Evolutionary conservation across 345 rosid species (phyloP).

Genomic region (Brassica nigra): DNA sequence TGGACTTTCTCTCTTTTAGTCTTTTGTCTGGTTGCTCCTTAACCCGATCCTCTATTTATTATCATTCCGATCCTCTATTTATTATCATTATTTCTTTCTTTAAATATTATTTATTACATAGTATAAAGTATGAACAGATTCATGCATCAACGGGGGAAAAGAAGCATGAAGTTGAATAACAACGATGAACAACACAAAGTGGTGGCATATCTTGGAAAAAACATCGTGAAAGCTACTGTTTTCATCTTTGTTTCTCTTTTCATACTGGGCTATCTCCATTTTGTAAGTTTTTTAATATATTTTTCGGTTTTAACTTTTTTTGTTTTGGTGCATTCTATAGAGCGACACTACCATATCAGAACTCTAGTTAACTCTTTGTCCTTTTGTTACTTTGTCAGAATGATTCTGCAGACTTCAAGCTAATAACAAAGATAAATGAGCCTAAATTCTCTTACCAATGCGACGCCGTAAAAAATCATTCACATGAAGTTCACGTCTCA

Average conservation of each 20-base stretch:
- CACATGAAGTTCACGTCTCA: background rate
- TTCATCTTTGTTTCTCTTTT: conserved; percentile 23
- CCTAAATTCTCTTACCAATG: conserved; percentile 22
- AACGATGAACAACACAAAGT: background rate
- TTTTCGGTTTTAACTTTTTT: background rate
- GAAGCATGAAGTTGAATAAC: conserved; percentile 9
- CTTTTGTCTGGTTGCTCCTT: background rate
- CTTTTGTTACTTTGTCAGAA: background rate
- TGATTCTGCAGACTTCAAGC: conserved; percentile 11
- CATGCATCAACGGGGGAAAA: background rate
- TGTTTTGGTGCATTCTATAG: background rate
- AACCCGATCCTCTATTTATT: background rate
- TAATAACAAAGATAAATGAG: background rate
- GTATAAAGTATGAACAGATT: background rate
- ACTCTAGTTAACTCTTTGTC: conserved; percentile 1
- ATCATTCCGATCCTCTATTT: background rate
- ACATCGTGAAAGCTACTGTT: conserved; percentile 2
- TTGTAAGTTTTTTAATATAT: conserved; percentile 12
- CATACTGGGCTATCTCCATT: conserved; percentile 9
- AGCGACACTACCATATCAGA: background rate
- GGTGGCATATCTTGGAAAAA: background rate
- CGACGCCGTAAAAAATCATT: conserved; percentile 17
- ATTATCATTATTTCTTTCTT: background rate
- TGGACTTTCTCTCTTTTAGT: conserved; percentile 1
- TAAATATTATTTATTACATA: background rate